Evolutionary conservation across 1,284 basidiomycete genomes (phyloP), one percentile per base, ranked within the genome.

Genomic region (Pseudozyma hubeiensis): DNA sequence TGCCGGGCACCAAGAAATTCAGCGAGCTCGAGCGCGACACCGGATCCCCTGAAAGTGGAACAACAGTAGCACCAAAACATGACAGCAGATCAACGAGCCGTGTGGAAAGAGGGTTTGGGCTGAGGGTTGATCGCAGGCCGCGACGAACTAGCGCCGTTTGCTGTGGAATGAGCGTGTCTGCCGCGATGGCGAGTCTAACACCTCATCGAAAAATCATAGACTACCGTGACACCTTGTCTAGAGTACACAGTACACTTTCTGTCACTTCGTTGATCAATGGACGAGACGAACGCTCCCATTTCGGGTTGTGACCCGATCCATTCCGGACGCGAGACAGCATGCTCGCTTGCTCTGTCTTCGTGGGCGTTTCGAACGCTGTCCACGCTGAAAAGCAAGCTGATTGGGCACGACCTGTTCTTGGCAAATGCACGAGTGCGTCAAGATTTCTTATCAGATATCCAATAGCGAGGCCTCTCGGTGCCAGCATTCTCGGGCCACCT

Each of bases 91-190:
- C 35, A 37, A 16, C 16, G 13, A 41, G n/a, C 16, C 7, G 40
- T 47, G 44, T 57, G 61, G 57, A 17, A 60, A 11, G 17, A 60
- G 64, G 64, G 56, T 65, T 56, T 50, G 64, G 64, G 57, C 45
- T 39, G 13, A 65, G 64, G 64, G 64, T 65, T 56, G 39, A n/a
- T 4, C 10, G 10, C 9, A 19, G 17, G 19, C 29, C 13, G 10
- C 35, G 43, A 59, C n/a, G 16, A 7, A 13, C 19, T 44, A 49
- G 37, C 53, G 46, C 45, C 33, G 33, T 49, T 52, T 44, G 41
- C 9, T 16, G 57, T 16, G 57, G 57, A 59, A 60, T 60, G 58
- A 46, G 30, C 33, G 7, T 35, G n/a, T 10, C 29, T 35, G 33
- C 47, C 17, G 33, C 24, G 33, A 24, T 3, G 31, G 8, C 4